Evolutionary conservation across 83 land plant genomes (phyloP).

Genomic region (Picea abies): DNA sequence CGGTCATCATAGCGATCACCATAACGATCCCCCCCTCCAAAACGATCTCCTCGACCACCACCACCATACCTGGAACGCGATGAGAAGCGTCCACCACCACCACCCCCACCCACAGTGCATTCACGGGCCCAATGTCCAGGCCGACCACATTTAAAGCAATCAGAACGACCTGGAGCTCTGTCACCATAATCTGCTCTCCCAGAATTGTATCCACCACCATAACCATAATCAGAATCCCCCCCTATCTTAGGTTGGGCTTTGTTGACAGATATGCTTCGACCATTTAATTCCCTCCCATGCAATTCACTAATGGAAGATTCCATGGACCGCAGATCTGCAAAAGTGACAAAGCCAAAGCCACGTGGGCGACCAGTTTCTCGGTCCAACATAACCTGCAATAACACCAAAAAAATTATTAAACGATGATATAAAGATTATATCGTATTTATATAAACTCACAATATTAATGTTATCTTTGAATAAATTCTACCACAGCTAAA

Average conservation of each 20-base stretch:
- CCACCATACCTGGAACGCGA: slow-evolving; percentile 50
- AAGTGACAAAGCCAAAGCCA: slow-evolving; percentile 89
- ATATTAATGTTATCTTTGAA: neutral
- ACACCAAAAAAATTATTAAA: neutral
- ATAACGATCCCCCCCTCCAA: slow-evolving; percentile 40
- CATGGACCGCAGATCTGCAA: slow-evolving; percentile 64
- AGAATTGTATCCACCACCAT: slow-evolving; percentile 39
- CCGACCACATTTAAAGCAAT: slow-evolving; percentile 88
- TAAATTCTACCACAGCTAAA: slow-evolving; percentile 14
- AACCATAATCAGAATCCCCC: slow-evolving; percentile 42
- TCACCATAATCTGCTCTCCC: slow-evolving; percentile 29
- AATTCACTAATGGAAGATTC: slow-evolving; percentile 69
- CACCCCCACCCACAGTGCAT: slow-evolving; percentile 69
- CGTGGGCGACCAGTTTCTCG: slow-evolving; percentile 82
- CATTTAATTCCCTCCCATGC: slow-evolving; percentile 74
- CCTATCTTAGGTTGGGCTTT: slow-evolving; percentile 72
- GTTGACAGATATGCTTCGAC: slow-evolving; percentile 72
- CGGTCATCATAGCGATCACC: slow-evolving; percentile 56
- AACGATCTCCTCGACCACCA: slow-evolving; percentile 45
- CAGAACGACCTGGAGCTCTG: slow-evolving; percentile 43
- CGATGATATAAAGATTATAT: neutral
- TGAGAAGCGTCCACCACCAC: slow-evolving; percentile 34
- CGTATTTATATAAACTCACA: no score
- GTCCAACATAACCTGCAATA: slow-evolving; percentile 75
- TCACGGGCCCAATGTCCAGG: slow-evolving; percentile 91